These are phyloP conservation scores for Zarea fungicola DNA, from an alignment of 2,329 filamentous ascomycete species.

Conservation along the genomic window DNA sequence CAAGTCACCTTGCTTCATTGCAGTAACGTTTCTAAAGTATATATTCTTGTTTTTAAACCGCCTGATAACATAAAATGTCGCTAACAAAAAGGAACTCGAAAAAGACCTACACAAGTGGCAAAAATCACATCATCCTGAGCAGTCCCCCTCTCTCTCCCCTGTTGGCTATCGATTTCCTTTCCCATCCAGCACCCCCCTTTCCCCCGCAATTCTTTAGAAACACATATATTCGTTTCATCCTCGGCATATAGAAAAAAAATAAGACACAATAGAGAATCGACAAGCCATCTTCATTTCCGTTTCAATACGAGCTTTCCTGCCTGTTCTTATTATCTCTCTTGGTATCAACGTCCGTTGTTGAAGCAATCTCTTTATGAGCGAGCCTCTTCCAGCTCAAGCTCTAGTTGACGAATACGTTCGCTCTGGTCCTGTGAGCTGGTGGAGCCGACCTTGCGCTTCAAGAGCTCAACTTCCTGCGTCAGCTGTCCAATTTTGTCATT, in stretches of 20 bases:
- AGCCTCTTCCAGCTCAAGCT: conserved; percentile 61
- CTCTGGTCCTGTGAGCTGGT: conserved; percentile 54
- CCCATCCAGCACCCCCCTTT: no score
- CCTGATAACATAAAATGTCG: no score
- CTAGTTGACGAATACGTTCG: conserved; percentile 62
- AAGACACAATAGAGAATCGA: background rate
- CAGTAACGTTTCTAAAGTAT: no score
- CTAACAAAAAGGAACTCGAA: no score
- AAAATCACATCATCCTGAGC: no score
- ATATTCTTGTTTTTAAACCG: no score
- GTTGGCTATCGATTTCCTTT: no score
- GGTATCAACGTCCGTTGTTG: no score
- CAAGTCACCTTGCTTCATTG: no score
- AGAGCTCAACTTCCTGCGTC: conserved; percentile 67
- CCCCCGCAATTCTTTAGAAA: background rate
- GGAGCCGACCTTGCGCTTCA: conserved; percentile 71
- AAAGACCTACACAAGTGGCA: no score
- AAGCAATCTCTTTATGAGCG: conserved; percentile 39
- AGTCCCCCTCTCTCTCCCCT: no score
- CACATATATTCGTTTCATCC: background rate
- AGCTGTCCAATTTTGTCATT: conserved; percentile 68
- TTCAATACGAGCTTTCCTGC: background rate
- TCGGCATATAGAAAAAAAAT: conserved; percentile 2
- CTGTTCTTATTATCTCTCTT: background rate
- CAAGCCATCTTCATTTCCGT: background rate